Percentiles rank a stretch among this genome's conserved stretches.
Conservation (phyloP, 2,329 filamentous ascomycete genomes). For the Beauveria brongniartii region DNA sequence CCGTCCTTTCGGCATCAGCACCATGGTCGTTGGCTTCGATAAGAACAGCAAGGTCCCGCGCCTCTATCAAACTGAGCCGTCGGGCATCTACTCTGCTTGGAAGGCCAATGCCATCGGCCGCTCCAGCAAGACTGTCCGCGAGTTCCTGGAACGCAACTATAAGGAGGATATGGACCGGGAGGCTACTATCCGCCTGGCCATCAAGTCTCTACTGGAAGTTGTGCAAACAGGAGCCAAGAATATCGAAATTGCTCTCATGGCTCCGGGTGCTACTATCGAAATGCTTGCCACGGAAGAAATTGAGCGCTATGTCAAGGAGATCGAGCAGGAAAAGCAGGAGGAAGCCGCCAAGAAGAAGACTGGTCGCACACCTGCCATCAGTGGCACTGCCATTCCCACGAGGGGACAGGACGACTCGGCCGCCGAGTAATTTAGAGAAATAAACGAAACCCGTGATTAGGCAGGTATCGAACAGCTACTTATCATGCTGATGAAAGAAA, state of each 20-base stretch:
- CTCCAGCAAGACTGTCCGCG: constrained; percentile 96
- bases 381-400: constrained; percentile 67
- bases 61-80: constrained; percentile 98
- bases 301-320: constrained; percentile 95
- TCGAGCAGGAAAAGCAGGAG: constrained; percentile 98
- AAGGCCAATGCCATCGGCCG: constrained; percentile 98
- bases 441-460: constrained; percentile 12
- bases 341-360: constrained; percentile 97
- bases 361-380: constrained; percentile 61
- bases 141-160: constrained; percentile 98
- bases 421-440: constrained; percentile 21
- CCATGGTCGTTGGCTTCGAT: constrained; percentile 96
- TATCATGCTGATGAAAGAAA: constrained; percentile 15
- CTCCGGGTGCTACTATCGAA: constrained; percentile 82
- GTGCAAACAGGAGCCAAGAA: constrained; percentile 99
- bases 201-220: constrained; percentile 96
- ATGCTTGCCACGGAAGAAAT: constrained; percentile 95
- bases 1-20: constrained; percentile 96
- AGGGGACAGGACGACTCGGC: constrained; percentile 39
- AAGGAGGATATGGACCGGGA: constrained; percentile 96
- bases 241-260: constrained; percentile 98
- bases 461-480: constrained; percentile 18
- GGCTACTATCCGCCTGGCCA: constrained; percentile 90
- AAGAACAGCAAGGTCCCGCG: constrained; percentile 80
- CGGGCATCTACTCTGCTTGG: constrained; percentile 98